Conservation (phyloP, 1,284 basidiomycete genomes). For the Malassezia psittaci region DNA sequence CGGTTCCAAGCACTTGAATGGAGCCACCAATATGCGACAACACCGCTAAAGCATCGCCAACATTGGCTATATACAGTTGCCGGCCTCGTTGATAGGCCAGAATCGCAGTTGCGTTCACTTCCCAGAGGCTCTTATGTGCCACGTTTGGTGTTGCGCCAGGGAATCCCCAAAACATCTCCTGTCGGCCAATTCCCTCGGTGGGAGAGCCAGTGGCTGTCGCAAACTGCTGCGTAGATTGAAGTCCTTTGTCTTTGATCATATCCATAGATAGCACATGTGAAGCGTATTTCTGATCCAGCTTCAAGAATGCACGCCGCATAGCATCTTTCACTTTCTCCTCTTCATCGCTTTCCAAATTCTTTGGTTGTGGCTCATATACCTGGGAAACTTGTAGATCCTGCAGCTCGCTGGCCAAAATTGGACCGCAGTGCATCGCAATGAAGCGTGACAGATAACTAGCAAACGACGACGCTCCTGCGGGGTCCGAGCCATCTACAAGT, state of each 20-base stretch:
- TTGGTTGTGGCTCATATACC: background rate
- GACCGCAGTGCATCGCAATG: conserved; percentile 33
- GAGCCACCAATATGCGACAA: conserved; percentile 67
- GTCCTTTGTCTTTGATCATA: conserved; percentile 23
- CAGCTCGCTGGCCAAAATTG: conserved; percentile 33
- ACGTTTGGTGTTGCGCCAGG: conserved; percentile 14
- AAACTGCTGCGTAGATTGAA: conserved; percentile 8
- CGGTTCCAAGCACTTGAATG: conserved; percentile 64
- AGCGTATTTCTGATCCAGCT: conserved; percentile 40
- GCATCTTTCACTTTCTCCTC: conserved; percentile 22
- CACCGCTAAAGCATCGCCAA: conserved; percentile 78
- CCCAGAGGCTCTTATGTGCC: conserved; percentile 31
- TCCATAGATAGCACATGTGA: conserved; percentile 33
- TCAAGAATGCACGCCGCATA: conserved; percentile 40
- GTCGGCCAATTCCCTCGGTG: background rate
- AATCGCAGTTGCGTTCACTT: conserved; percentile 61
- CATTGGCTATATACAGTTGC: conserved; percentile 80
- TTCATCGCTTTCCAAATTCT: background rate
- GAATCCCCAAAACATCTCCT: conserved; percentile 19
- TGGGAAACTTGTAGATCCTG: conserved; percentile 6
- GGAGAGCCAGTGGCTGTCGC: background rate
- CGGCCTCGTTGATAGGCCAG: conserved; percentile 73
- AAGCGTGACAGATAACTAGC: conserved; percentile 54
- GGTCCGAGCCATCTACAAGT: conserved; percentile 64
- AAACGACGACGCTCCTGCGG: conserved; percentile 47